Evolutionary conservation across 345 rosid species (phyloP).

Genomic region (Corymbia maculata): DNA sequence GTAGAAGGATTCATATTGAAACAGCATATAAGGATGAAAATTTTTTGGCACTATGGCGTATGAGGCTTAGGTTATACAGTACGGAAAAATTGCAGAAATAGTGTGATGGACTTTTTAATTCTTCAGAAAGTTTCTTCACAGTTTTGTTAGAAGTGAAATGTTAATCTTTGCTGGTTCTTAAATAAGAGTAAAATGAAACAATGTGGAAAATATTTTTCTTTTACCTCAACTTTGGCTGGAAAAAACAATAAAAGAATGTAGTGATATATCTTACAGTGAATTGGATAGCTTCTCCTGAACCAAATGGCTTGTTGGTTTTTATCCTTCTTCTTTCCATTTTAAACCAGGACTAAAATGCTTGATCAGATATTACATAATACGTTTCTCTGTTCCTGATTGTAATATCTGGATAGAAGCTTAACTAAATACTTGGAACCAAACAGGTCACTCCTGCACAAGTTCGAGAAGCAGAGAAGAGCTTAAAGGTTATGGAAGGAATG

Average conservation of each 20-base stretch:
- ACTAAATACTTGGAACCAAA: not conserved
- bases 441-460: conserved; percentile 89
- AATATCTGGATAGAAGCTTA: not conserved
- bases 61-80: not conserved
- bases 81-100: not conserved
- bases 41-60: not conserved
- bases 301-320: not conserved
- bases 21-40: not conserved
- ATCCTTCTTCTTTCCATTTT: not conserved
- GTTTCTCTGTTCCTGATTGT: not conserved
- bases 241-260: not conserved
- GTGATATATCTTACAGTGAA: not conserved
- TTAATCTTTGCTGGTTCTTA: not conserved
- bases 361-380: not conserved
- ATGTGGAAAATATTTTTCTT: not conserved
- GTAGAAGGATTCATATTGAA: not conserved
- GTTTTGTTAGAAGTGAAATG: not conserved
- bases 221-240: not conserved
- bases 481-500: conserved; percentile 78
- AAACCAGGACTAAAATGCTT: not conserved
- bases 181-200: not conserved
- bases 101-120: not conserved
- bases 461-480: conserved; percentile 92
- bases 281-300: not conserved
- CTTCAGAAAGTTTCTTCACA: not conserved